A percentile compares a stretch with the other conserved stretches of the same genome.
phyloP scores from a whole-genome alignment of 2,329 filamentous ascomycete genomes.

The Clarireedia paspali region DNA sequence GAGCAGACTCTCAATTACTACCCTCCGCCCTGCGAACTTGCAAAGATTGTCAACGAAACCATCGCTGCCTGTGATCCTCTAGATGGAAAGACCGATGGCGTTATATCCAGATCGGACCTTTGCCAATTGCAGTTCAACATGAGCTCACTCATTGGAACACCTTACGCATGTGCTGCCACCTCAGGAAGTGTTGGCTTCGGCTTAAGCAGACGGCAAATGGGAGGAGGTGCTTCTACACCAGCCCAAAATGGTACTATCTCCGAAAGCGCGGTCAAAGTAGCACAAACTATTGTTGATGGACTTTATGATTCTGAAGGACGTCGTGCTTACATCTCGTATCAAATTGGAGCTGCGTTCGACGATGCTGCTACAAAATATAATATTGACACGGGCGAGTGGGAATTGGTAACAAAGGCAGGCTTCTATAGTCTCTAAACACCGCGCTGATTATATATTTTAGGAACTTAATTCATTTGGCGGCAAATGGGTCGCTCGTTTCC shows the following conservation, averaged over 20 bases:
- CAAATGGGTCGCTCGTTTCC: slow-evolving; percentile 33
- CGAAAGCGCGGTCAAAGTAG: slow-evolving; percentile 28
- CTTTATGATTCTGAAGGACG: slow-evolving; percentile 30
- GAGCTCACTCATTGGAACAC: slow-evolving; percentile 36
- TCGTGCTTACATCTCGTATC: slow-evolving; percentile 32
- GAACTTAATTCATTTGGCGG: slow-evolving; percentile 20
- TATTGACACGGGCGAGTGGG: background rate
- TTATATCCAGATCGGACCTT: slow-evolving; percentile 42
- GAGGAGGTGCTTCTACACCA: slow-evolving; percentile 10
- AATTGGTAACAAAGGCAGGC: background rate
- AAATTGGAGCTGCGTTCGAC: slow-evolving; percentile 19
- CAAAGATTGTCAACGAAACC: slow-evolving; percentile 45
- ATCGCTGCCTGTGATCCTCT: slow-evolving; percentile 47
- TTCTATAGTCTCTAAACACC: slow-evolving; percentile 11
- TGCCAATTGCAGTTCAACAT: slow-evolving; percentile 39
- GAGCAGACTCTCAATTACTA: slow-evolving; percentile 36
- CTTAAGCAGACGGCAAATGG: background rate
- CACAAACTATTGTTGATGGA: slow-evolving; percentile 31
- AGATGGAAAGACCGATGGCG: slow-evolving; percentile 46
- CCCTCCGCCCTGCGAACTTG: slow-evolving; percentile 38
- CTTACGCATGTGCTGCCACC: slow-evolving; percentile 36
- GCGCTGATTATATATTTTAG: too few relatives aligned
- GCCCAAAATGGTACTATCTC: slow-evolving; percentile 18
- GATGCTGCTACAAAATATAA: background rate
- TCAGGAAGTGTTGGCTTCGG: background rate